These are phyloP conservation scores for Malus fusca DNA, from an alignment of 306 rosid genomes.

Conservation along the genomic window DNA sequence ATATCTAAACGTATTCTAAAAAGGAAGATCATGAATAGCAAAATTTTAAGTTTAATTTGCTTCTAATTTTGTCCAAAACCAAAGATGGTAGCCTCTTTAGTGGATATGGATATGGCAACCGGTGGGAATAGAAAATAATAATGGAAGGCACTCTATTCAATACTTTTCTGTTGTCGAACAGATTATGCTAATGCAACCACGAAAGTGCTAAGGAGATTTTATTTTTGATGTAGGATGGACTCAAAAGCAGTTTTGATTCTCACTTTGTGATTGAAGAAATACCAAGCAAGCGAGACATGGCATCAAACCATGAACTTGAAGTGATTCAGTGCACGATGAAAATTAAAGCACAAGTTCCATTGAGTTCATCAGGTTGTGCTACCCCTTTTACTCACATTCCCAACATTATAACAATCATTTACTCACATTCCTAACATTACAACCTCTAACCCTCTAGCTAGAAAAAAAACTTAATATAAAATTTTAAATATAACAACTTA, in stretches of 20 bases:
- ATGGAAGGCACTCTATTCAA: neutral
- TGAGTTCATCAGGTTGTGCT: constrained; percentile 1
- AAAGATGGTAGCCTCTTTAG: neutral
- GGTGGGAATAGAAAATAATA: neutral
- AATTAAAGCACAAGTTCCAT: neutral
- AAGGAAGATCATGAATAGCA: neutral
- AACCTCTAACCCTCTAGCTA: neutral
- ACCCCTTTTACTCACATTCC: constrained; percentile 16
- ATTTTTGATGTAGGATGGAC: constrained; percentile 7
- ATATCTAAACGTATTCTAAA: neutral
- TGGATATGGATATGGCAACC: neutral
- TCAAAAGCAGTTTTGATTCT: neutral
- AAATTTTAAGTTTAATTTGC: neutral
- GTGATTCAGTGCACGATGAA: neutral
- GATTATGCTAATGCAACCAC: neutral
- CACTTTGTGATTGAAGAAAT: neutral
- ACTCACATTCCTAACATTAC: constrained; percentile 29
- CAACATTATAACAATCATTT: constrained; percentile 10
- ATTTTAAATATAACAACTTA: neutral
- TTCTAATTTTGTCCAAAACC: neutral
- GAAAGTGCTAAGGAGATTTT: neutral
- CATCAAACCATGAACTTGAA: neutral
- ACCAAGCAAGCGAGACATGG: constrained; percentile 4
- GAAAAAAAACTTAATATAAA: neutral
- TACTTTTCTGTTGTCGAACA: neutral